phyloP scores from a whole-genome alignment of 2,329 filamentous ascomycete genomes.

The Botrytis porri region DNA sequence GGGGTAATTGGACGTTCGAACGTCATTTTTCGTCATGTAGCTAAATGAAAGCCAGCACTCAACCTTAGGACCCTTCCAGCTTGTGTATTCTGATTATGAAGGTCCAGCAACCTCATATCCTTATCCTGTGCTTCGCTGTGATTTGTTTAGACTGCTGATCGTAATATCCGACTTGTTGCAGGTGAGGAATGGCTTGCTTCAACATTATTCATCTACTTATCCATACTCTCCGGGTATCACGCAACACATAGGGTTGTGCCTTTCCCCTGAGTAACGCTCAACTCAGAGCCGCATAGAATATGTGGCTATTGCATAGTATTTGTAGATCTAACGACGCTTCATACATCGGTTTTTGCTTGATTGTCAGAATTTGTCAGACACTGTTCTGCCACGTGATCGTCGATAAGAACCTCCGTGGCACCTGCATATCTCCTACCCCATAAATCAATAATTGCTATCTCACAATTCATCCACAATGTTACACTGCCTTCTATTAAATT shows the following conservation, averaged over 20 bases:
- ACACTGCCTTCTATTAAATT: neutral
- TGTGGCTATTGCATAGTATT: neutral
- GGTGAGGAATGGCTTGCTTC: neutral
- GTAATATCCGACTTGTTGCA: neutral
- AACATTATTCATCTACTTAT: neutral
- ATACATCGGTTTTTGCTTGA: neutral
- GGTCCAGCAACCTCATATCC: too few species aligned
- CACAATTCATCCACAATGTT: neutral
- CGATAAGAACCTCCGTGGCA: neutral
- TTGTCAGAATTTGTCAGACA: neutral
- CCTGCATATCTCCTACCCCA: neutral
- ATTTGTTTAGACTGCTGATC: neutral
- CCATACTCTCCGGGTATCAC: neutral
- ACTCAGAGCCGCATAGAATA: neutral
- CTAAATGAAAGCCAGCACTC: neutral
- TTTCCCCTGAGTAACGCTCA: neutral
- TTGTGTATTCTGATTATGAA: neutral
- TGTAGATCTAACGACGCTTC: neutral
- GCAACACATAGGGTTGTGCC: neutral
- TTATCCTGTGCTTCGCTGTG: neutral
- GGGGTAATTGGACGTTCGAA: neutral
- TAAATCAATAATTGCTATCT: neutral
- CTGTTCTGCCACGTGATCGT: constrained; percentile 4
- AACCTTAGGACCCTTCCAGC: neutral
- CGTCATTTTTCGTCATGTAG: neutral